These are phyloP conservation scores for Lentinus tigrinus DNA, from an alignment of 768 basidiomycete genomes.

Conservation along the genomic window DNA sequence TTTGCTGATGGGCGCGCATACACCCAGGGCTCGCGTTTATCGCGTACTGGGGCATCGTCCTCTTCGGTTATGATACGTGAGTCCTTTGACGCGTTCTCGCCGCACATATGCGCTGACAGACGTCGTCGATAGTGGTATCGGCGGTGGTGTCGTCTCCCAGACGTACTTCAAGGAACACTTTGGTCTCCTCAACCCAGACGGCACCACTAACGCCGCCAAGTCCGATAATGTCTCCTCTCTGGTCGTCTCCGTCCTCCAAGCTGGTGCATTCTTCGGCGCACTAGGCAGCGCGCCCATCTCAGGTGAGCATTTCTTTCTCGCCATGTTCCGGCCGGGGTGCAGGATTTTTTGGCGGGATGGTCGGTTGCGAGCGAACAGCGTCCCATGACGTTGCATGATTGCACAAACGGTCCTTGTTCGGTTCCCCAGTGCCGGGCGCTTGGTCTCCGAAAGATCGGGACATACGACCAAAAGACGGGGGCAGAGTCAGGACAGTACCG, in stretches of 20 bases:
- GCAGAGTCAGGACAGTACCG: too few species aligned
- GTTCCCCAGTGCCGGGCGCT: too few species aligned
- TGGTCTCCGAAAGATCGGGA: too few species aligned
- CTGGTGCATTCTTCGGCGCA: constrained; percentile 87
- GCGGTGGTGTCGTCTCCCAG: constrained; percentile 67
- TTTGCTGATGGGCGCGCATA: background rate
- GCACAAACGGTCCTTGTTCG: background rate
- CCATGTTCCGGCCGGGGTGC: background rate
- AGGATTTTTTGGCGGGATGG: too few species aligned
- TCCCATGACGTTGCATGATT: background rate
- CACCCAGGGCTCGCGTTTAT: constrained; percentile 66
- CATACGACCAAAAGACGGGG: too few species aligned
- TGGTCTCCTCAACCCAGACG: constrained; percentile 48
- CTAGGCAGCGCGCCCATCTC: constrained; percentile 70
- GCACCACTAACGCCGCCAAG: constrained; percentile 36
- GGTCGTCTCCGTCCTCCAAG: constrained; percentile 85
- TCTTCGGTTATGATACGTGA: constrained; percentile 81
- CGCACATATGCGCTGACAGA: constrained; percentile 21
- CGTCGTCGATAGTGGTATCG: constrained; percentile 47
- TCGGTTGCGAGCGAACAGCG: background rate
- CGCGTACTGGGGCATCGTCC: constrained; percentile 76
- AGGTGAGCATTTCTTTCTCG: constrained; percentile 37
- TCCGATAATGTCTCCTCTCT: constrained; percentile 67
- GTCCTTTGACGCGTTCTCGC: constrained; percentile 22
- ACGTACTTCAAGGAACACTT: constrained; percentile 63